Percentiles rank a stretch among this genome's conserved stretches.
phyloP scores from a whole-genome alignment of 371 early-diverging fungal genomes.

The Rhizopus stolonifer region DNA sequence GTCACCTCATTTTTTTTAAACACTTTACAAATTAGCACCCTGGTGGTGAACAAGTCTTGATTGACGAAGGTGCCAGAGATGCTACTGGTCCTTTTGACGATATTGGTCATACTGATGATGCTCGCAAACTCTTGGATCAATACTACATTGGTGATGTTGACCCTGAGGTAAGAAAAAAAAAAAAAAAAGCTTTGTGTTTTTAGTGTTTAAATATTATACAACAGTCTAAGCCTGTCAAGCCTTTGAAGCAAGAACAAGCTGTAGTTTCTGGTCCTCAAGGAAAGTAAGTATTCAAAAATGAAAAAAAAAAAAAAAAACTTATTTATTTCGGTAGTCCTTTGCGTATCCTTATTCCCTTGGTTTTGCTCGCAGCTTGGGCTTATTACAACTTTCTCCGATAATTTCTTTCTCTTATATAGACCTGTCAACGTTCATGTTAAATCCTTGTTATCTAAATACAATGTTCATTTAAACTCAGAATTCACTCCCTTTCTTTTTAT shows the following conservation, averaged over 20 bases:
- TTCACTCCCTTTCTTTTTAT: not conserved
- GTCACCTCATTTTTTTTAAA: not conserved
- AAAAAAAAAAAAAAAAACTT: not conserved
- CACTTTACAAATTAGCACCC: conserved; percentile 59
- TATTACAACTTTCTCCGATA: conserved; percentile 31
- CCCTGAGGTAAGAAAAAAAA: conserved; percentile 45
- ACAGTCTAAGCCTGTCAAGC: conserved; percentile 39
- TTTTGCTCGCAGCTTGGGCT: conserved; percentile 25
- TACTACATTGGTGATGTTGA: conserved; percentile 77
- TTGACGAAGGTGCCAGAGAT: conserved; percentile 82
- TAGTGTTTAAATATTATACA: no score
- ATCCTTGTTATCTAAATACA: not conserved
- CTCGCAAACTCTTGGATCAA: conserved; percentile 74
- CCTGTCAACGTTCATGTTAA: not conserved
- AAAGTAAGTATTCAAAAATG: conserved; percentile 39
- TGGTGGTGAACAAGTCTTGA: conserved; percentile 79
- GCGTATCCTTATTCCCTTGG: conserved; percentile 35
- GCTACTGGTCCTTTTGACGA: conserved; percentile 94
- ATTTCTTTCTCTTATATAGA: not conserved
- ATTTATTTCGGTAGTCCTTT: conserved; percentile 30
- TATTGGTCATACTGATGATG: conserved; percentile 94
- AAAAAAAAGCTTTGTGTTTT: not conserved
- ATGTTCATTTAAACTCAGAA: not conserved
- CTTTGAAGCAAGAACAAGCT: conserved; percentile 12
- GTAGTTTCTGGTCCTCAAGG: conserved; percentile 33